phyloP scores from a whole-genome alignment of 805 yeast species.

The Nakazawaea holstii region DNA sequence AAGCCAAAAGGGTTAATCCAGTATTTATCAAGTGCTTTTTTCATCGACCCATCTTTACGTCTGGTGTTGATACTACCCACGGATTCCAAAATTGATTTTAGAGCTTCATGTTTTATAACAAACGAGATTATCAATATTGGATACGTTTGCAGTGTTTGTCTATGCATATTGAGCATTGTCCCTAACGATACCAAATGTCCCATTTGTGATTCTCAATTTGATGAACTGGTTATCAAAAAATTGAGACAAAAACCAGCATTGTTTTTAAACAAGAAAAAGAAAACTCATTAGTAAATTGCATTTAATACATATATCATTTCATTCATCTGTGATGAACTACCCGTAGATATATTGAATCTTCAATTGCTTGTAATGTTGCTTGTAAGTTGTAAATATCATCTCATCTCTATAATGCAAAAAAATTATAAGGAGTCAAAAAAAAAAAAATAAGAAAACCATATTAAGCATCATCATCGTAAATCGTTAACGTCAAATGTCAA shows the following conservation, averaged over 20 bases:
- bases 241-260: conserved; percentile 51
- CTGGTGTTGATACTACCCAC: conserved; percentile 77
- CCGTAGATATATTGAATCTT: too few species aligned
- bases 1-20: conserved; percentile 78
- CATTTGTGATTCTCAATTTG: conserved; percentile 78
- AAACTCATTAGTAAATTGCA: background rate
- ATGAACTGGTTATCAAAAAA: conserved; percentile 51
- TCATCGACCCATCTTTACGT: conserved; percentile 80
- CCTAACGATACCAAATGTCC: conserved; percentile 75
- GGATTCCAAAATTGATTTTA: conserved; percentile 79
- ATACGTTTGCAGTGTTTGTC: conserved; percentile 90
- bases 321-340: too few species aligned
- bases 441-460: background rate
- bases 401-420: background rate
- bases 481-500: background rate
- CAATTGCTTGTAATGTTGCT: too few species aligned
- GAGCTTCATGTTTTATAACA: conserved; percentile 91
- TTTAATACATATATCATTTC: background rate
- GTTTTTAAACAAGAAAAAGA: background rate
- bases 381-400: background rate
- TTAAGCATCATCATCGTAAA: background rate
- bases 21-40: conserved; percentile 74
- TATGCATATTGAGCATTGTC: conserved; percentile 68
- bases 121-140: conserved; percentile 92
- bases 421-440: too few species aligned